Conservation (phyloP, 345 rosid genomes). For the Noccaea bulbosa region DNA sequence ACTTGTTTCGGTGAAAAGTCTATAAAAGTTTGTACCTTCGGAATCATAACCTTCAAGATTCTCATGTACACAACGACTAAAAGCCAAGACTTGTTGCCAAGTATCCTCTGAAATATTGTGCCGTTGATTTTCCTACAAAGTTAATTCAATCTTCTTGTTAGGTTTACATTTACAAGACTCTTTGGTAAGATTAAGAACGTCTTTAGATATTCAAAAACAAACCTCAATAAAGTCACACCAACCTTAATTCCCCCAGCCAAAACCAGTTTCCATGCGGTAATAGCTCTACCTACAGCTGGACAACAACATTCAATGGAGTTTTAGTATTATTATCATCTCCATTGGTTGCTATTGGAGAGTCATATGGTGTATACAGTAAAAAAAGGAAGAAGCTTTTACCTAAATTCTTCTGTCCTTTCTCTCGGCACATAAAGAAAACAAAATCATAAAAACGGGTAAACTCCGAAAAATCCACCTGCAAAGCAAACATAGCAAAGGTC, state of each 20-base stretch:
- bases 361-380: not conserved
- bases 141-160: not conserved
- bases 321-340: constrained; percentile 4
- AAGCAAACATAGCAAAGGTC: constrained; percentile 1
- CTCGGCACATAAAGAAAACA: constrained; percentile 94
- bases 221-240: constrained; percentile 98
- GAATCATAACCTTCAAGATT: constrained; percentile 96
- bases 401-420: constrained; percentile 91
- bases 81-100: constrained; percentile 95
- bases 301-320: constrained; percentile 19
- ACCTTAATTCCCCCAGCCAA: constrained; percentile 88
- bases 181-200: not conserved
- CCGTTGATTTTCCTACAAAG: constrained; percentile 70
- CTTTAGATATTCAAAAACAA: not conserved
- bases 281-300: constrained; percentile 85
- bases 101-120: constrained; percentile 95
- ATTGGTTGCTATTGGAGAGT: not conserved
- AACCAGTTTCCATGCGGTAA: constrained; percentile 84
- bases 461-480: constrained; percentile 74
- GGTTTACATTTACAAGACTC: constrained; percentile 1
- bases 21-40: constrained; percentile 60
- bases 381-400: constrained; percentile 56
- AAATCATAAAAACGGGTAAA: constrained; percentile 87
- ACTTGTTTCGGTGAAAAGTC: not conserved
- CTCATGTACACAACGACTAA: constrained; percentile 90